Percentiles rank a stretch among this genome's conserved stretches.
These are phyloP conservation scores for Rosa multiflora DNA, from an alignment of 306 rosid species.

Conservation along the genomic window DNA sequence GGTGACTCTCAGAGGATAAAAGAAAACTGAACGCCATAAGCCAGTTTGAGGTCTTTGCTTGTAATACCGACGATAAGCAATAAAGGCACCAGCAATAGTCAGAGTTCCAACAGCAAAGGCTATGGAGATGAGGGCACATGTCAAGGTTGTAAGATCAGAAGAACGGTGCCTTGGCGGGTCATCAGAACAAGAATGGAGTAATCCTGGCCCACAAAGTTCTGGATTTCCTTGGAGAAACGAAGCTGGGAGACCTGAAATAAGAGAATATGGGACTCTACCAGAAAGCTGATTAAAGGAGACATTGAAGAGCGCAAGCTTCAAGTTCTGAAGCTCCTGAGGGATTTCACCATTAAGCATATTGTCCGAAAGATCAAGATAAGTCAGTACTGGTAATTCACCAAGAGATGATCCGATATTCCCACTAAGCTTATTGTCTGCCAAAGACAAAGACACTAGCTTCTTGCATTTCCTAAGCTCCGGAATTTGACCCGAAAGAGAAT, in stretches of 20 bases:
- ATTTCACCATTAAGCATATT: slow-evolving; percentile 89
- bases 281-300: slow-evolving; percentile 88
- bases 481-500: slow-evolving; percentile 77
- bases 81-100: slow-evolving; percentile 57
- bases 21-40: slow-evolving; percentile 77
- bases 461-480: slow-evolving; percentile 72
- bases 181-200: slow-evolving; percentile 67
- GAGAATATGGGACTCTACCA: slow-evolving; percentile 75
- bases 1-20: slow-evolving; percentile 87
- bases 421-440: slow-evolving; percentile 71
- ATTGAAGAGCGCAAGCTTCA: slow-evolving; percentile 96
- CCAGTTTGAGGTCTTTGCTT: slow-evolving; percentile 44
- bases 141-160: slow-evolving; percentile 54
- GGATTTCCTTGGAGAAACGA: slow-evolving; percentile 93
- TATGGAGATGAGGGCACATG: slow-evolving; percentile 63
- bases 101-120: slow-evolving; percentile 67
- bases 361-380: slow-evolving; percentile 92
- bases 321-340: slow-evolving; percentile 82
- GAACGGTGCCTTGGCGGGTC: slow-evolving; percentile 43
- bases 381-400: slow-evolving; percentile 78
- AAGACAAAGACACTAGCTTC: slow-evolving; percentile 81
- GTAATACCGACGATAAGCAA: slow-evolving; percentile 49
- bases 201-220: slow-evolving; percentile 85
- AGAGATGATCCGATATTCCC: slow-evolving; percentile 79
- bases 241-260: slow-evolving; percentile 92